These are phyloP conservation scores for Taphrina communis DNA, from an alignment of 1,139 yeast species.

Conservation along the genomic window DNA sequence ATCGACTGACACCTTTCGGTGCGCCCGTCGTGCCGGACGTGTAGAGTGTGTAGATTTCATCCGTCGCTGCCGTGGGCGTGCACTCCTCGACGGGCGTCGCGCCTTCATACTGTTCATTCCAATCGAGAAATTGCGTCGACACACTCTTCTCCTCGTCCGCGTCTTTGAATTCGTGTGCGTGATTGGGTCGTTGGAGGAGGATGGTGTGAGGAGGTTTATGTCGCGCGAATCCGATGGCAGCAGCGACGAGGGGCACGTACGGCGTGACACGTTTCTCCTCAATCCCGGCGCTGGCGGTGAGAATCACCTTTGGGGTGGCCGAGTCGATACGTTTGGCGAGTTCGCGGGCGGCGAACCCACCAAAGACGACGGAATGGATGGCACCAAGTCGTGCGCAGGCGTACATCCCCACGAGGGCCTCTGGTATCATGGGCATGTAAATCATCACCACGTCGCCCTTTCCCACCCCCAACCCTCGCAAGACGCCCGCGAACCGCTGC, in stretches of 20 bases:
- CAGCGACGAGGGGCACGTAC: constrained; percentile 29
- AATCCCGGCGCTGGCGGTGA: constrained; percentile 35
- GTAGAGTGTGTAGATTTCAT: constrained; percentile 29
- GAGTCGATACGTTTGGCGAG: constrained; percentile 36
- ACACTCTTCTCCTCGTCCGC: not conserved
- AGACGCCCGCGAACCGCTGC: constrained; percentile 29
- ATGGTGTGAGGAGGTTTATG: constrained; percentile 19
- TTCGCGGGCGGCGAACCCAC: constrained; percentile 35
- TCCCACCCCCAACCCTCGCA: constrained; percentile 20
- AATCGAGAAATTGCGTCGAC: constrained; percentile 11
- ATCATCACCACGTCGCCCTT: constrained; percentile 40
- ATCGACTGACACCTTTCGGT: constrained; percentile 33
- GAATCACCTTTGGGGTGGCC: constrained; percentile 27
- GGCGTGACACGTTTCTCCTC: constrained; percentile 35
- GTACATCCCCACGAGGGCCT: constrained; percentile 33
- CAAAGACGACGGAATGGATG: constrained; percentile 34
- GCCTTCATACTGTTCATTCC: not conserved
- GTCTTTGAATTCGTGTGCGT: constrained; percentile 1
- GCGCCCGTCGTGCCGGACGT: constrained; percentile 40
- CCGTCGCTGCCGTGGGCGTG: constrained; percentile 26
- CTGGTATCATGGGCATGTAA: constrained; percentile 40
- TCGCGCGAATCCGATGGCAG: constrained; percentile 23
- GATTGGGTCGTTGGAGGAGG: constrained; percentile 22
- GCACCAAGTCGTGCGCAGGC: constrained; percentile 38
- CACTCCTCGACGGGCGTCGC: constrained; percentile 28